Conservation (phyloP, 345 rosid genomes). For the Salix purpurea region DNA sequence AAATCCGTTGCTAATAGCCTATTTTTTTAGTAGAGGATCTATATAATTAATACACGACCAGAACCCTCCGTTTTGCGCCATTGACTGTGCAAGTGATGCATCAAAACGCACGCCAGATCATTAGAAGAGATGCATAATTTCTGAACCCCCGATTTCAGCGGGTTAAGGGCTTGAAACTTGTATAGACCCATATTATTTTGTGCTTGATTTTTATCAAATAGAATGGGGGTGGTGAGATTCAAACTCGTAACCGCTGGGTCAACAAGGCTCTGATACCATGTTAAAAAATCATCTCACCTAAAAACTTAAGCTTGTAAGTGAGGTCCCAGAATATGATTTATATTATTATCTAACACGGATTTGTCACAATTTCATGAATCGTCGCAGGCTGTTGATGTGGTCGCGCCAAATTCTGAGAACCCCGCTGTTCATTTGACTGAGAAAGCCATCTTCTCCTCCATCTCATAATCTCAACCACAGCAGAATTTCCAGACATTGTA, state of each 20-base stretch:
- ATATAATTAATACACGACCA: conserved; percentile 3
- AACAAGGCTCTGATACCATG: too few relatives aligned
- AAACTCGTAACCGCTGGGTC: too few relatives aligned
- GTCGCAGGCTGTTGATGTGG: conserved; percentile 21
- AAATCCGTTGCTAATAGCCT: too few relatives aligned
- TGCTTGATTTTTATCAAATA: too few relatives aligned
- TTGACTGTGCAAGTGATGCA: background rate
- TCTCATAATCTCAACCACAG: conserved; percentile 39
- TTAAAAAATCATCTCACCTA: too few relatives aligned
- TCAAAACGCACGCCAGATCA: background rate
- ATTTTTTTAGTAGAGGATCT: too few relatives aligned
- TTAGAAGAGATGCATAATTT: conserved; percentile 7
- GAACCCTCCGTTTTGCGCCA: background rate
- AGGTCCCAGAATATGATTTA: too few relatives aligned
- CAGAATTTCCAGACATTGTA: conserved; percentile 55
- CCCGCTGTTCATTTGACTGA: conserved; percentile 20
- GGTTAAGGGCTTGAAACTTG: background rate
- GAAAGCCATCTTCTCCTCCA: conserved; percentile 31
- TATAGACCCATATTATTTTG: too few relatives aligned
- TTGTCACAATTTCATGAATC: background rate
- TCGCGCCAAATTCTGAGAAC: conserved; percentile 19
- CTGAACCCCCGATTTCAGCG: conserved; percentile 18
- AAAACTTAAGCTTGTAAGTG: too few relatives aligned
- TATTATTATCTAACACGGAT: background rate
- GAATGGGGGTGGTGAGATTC: too few relatives aligned